These are phyloP conservation scores for Pterocarpus santalinus DNA, from an alignment of 306 rosid genomes.

Conservation along the genomic window DNA sequence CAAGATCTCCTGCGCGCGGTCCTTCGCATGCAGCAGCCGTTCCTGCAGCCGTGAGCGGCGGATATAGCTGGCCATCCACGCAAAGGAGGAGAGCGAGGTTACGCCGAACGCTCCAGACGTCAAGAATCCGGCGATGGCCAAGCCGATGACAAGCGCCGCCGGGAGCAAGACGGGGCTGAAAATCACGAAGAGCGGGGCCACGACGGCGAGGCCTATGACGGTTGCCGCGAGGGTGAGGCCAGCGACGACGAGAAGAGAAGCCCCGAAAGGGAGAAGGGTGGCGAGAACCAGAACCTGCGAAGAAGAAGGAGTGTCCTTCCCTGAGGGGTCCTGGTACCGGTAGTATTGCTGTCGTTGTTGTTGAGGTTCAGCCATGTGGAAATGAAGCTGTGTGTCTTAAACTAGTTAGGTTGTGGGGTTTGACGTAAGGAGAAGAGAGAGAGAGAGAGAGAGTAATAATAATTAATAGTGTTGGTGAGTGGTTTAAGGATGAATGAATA, in stretches of 20 bases:
- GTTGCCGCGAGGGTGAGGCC: conserved; percentile 57
- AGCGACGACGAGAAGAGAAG: conserved; percentile 58
- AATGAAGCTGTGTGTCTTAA: neutral
- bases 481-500: neutral
- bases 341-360: neutral
- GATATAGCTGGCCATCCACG: conserved; percentile 59
- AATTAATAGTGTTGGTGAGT: neutral
- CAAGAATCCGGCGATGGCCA: conserved; percentile 61
- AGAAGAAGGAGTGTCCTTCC: conserved; percentile 34
- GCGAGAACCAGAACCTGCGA: conserved; percentile 51
- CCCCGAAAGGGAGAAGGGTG: conserved; percentile 61
- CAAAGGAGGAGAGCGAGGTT: conserved; percentile 66
- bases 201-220: conserved; percentile 54
- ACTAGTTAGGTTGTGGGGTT: neutral
- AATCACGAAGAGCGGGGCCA: conserved; percentile 61
- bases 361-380: conserved; percentile 56
- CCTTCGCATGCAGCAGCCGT: conserved; percentile 43
- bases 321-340: conserved; percentile 12
- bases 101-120: conserved; percentile 67
- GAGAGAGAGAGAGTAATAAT: neutral
- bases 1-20: conserved; percentile 37
- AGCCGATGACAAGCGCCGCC: conserved; percentile 47
- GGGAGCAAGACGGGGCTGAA: conserved; percentile 72
- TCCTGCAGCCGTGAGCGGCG: conserved; percentile 47
- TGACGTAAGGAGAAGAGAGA: neutral